These are phyloP conservation scores for Euclidium syriacum DNA, from an alignment of 345 rosid genomes.

Conservation along the genomic window DNA sequence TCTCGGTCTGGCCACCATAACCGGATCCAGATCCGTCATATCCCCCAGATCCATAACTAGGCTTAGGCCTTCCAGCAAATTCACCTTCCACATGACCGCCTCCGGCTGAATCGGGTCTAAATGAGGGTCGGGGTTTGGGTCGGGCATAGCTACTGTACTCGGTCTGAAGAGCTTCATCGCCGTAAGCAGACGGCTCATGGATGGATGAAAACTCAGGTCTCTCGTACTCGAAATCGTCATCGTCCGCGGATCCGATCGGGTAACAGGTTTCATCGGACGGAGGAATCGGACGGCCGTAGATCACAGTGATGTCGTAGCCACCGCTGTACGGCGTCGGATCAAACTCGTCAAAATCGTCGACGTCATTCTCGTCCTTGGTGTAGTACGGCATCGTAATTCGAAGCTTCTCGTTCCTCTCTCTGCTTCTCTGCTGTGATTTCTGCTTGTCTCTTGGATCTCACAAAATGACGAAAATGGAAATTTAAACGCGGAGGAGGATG, in stretches of 20 bases:
- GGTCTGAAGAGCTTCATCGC: constrained; percentile 50
- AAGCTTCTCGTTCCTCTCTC: not conserved
- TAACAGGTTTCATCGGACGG: constrained; percentile 70
- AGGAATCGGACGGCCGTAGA: constrained; percentile 78
- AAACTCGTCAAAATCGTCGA: constrained; percentile 69
- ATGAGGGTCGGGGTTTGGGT: constrained; percentile 69
- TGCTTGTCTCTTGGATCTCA: not conserved
- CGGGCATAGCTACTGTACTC: constrained; percentile 85
- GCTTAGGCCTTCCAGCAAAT: constrained; percentile 24
- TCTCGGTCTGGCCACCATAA: constrained; percentile 34
- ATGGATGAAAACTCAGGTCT: constrained; percentile 60
- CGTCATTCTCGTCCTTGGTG: constrained; percentile 45
- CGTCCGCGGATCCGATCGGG: constrained; percentile 35
- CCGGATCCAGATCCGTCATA: constrained; percentile 29
- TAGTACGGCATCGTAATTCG: constrained; percentile 79
- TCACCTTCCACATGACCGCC: constrained; percentile 35
- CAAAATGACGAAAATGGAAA: not conserved
- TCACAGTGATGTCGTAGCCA: constrained; percentile 61
- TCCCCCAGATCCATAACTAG: constrained; percentile 26
- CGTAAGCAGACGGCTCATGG: constrained; percentile 68
- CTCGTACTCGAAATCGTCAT: constrained; percentile 55
- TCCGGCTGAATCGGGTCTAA: constrained; percentile 36
- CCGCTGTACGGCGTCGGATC: constrained; percentile 95
- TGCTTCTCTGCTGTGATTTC: not conserved
- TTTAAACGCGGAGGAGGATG: not conserved